phyloP scores from a whole-genome alignment of 805 yeast genomes.

The Cyberlindnera euphorbiiphila region DNA sequence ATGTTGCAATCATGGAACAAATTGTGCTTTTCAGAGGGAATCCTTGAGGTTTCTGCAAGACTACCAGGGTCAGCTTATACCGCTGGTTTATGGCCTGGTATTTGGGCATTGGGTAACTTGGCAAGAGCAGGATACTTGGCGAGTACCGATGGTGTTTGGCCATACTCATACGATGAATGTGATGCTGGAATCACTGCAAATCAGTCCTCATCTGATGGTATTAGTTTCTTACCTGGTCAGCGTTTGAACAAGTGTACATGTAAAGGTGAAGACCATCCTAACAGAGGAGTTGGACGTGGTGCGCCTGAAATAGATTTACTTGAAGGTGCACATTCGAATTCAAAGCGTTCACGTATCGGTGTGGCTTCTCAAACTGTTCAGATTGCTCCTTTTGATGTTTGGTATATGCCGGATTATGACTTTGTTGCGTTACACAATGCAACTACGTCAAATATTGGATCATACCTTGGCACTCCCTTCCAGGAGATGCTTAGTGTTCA shows the following conservation, averaged over 20 bases:
- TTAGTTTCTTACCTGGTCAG: slow-evolving; percentile 44
- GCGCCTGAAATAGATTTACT: slow-evolving; percentile 49
- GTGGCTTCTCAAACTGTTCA: slow-evolving; percentile 48
- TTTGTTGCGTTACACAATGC: slow-evolving; percentile 39
- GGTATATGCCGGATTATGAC: slow-evolving; percentile 50
- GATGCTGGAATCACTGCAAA: slow-evolving; percentile 50
- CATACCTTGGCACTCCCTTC: slow-evolving; percentile 47
- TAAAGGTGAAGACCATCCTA: slow-evolving; percentile 43
- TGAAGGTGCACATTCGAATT: slow-evolving; percentile 42
- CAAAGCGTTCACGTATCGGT: slow-evolving; percentile 33
- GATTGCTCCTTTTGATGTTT: slow-evolving; percentile 48
- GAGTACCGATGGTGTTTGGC: slow-evolving; percentile 48
- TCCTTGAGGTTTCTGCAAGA: slow-evolving; percentile 38
- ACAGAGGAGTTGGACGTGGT: slow-evolving; percentile 45
- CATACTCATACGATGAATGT: slow-evolving; percentile 44
- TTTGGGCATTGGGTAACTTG: slow-evolving; percentile 47
- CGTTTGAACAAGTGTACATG: slow-evolving; percentile 42
- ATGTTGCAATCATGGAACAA: slow-evolving; percentile 48
- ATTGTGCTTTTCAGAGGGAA: slow-evolving; percentile 43
- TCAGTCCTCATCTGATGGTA: slow-evolving; percentile 46
- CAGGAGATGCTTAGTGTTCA: slow-evolving; percentile 48
- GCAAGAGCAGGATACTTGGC: slow-evolving; percentile 48
- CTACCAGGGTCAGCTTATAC: slow-evolving; percentile 41
- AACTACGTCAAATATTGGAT: slow-evolving; percentile 40
- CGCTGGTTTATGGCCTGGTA: slow-evolving; percentile 48